Conservation (phyloP, 495 filamentous ascomycete genomes). For the Lasiosphaeriaceae sp. region DNA sequence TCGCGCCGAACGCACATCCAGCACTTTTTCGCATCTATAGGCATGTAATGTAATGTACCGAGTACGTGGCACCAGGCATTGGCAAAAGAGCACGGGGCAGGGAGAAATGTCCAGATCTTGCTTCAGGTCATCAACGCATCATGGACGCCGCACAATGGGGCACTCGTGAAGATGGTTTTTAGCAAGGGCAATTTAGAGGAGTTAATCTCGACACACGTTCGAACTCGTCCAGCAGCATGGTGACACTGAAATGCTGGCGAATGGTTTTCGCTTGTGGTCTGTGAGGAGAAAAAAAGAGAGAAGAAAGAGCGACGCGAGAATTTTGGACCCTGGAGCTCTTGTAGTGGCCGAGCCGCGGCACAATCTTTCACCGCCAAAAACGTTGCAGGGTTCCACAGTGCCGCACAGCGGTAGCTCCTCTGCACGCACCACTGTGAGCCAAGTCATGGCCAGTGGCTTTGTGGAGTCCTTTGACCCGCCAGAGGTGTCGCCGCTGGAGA, state of each 20-base stretch:
- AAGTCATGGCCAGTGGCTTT: constrained; percentile 14
- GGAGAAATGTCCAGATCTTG: constrained; percentile 43
- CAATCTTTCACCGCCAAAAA: constrained; percentile 26
- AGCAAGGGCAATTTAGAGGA: constrained; percentile 58
- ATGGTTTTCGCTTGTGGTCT: constrained; percentile 92
- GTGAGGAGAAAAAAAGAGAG: constrained; percentile 49
- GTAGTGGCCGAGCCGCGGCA: constrained; percentile 2
- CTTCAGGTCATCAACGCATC: constrained; percentile 97
- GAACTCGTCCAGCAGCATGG: constrained; percentile 79
- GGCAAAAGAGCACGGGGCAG: not conserved
- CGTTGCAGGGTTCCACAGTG: constrained; percentile 8
- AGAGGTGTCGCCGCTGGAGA: constrained; percentile 7
- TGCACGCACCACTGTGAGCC: constrained; percentile 4
- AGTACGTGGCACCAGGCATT: not conserved
- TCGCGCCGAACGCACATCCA: not conserved
- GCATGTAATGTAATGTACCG: not conserved
- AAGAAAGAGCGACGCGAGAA: constrained; percentile 23
- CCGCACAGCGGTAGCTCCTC: not conserved
- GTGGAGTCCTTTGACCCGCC: constrained; percentile 17
- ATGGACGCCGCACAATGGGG: constrained; percentile 73
- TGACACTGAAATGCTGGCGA: constrained; percentile 50
- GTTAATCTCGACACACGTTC: constrained; percentile 68
- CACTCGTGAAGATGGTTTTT: constrained; percentile 99
- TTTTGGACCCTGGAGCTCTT: constrained; percentile 16
- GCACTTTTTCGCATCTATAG: no score